phyloP scores from a whole-genome alignment of 345 rosid species.

The Stellera chamaejasme region DNA sequence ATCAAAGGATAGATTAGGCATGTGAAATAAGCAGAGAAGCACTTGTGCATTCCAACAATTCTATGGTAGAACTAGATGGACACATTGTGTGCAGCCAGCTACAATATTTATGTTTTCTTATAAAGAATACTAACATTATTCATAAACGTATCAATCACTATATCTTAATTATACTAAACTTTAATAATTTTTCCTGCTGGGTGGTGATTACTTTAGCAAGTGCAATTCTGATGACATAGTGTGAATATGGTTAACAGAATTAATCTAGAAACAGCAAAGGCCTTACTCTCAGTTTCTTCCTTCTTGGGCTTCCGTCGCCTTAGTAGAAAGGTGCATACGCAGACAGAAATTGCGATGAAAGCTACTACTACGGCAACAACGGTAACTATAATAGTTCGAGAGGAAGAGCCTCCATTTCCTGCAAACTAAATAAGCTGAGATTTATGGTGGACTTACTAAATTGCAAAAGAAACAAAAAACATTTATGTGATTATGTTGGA shows the following conservation, averaged over 20 bases:
- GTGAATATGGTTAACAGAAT: not conserved
- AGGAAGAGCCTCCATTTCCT: constrained; percentile 2
- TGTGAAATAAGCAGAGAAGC: not conserved
- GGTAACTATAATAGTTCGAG: constrained; percentile 1
- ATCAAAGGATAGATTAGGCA: not conserved
- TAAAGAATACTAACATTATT: too few relatives aligned
- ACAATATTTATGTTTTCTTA: constrained; percentile 7
- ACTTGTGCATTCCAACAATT: not conserved
- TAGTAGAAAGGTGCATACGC: not conserved
- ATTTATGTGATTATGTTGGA: not conserved
- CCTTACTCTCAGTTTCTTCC: not conserved
- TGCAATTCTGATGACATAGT: too few relatives aligned
- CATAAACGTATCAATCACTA: not conserved
- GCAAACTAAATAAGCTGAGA: not conserved
- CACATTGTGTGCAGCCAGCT: constrained; percentile 4
- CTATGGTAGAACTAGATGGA: constrained; percentile 3
- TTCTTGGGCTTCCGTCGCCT: constrained; percentile 1
- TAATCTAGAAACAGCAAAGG: not conserved
- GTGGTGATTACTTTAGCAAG: too few relatives aligned
- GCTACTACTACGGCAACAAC: not conserved
- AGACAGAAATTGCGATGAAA: not conserved
- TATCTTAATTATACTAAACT: too few relatives aligned
- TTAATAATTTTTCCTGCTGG: not conserved
- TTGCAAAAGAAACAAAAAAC: not conserved
- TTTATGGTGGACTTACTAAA: not conserved